Base-by-base conservation (phyloP, 345 rosid genomes). In the Punica granatum region DNA sequence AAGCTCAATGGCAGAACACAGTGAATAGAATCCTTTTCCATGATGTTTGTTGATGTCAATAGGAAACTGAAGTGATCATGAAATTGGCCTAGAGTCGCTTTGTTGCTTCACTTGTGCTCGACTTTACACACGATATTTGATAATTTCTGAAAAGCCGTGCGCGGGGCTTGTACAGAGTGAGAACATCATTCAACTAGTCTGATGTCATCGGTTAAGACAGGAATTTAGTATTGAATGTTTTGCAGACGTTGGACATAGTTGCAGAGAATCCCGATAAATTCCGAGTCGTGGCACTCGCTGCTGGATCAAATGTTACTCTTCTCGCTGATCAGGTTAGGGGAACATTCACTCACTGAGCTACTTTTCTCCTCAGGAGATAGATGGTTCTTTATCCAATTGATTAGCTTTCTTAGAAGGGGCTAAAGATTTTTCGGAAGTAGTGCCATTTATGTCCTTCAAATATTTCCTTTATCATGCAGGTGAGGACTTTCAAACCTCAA, bases 281-380 rank as follows among this genome's bases (percentile, higher is more conserved):
- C 75, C 82, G 80, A 84, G 82, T 91, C 26, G 99, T 94, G 73
- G 97, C 92, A 31, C 85, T 94, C 43, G 96, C 99, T 60, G 97
- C 97, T 75, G 99, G 99, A 70, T 89, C 99, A 25, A 94, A 94
- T 70, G 88, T 91, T 35, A 77, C 97, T 66, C 97, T 94, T 73
- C 96, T 94, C 72, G 89, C 89, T 64, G 96, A 91, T 74, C 99
- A 94, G 95, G 96, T 94, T 68, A 60, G 60, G 11, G 60, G n/a
- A n/a, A n/a, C 44, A 32, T 30, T 56, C 9, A 56, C 61, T 28
- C 9, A n/a, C 8, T 67, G 26, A 18, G n/a, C 21, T 66, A 66
- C 7, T 32, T 28, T 44, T 5, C 58, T 31, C 14, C 12, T 5
- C 28, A 4, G 9, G 7, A 32, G 33, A 19, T 25, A 31, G 6